Evolutionary conservation across 2,329 filamentous ascomycete genomes (phyloP).

Genomic region (Trematosphaeria pertusa): DNA sequence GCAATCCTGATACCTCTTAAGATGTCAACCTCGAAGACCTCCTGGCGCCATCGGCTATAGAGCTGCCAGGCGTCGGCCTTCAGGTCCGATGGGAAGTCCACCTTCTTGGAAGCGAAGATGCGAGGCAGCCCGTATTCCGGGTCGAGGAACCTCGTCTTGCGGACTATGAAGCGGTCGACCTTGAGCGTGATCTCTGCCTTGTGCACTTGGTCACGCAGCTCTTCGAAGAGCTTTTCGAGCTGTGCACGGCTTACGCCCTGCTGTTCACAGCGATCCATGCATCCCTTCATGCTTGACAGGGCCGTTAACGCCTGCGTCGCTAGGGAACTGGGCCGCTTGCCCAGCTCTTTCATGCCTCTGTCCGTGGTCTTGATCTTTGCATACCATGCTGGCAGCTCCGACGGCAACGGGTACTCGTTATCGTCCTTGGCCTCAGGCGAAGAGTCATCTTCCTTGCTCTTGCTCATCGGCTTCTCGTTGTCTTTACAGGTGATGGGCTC

Average conservation of each 20-base stretch:
- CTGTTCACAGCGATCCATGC: slow-evolving; percentile 27
- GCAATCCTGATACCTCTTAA: slow-evolving; percentile 52
- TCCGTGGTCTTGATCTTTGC: slow-evolving; percentile 3
- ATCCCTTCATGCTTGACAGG: slow-evolving; percentile 33
- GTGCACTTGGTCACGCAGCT: slow-evolving; percentile 48
- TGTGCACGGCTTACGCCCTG: not conserved
- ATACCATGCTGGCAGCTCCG: slow-evolving; percentile 10
- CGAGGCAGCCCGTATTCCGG: slow-evolving; percentile 45
- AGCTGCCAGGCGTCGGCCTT: slow-evolving; percentile 56
- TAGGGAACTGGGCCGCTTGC: not conserved
- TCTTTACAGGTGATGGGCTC: too few species aligned
- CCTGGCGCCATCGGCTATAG: slow-evolving; percentile 53
- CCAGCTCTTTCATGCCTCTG: not conserved
- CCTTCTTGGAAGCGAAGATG: slow-evolving; percentile 46
- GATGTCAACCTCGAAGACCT: slow-evolving; percentile 54
- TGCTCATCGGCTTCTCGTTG: too few species aligned
- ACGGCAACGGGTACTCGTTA: not conserved
- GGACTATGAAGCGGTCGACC: slow-evolving; percentile 41
- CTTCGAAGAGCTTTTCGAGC: slow-evolving; percentile 29
- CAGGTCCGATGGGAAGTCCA: slow-evolving; percentile 55
- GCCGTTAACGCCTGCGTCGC: slow-evolving; percentile 14
- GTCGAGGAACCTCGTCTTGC: slow-evolving; percentile 45
- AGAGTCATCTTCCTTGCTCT: not conserved
- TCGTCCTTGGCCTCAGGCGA: not conserved
- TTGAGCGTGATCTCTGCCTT: slow-evolving; percentile 44